phyloP scores from a whole-genome alignment of 1,284 basidiomycete species.

The Polyporus tsugae region DNA sequence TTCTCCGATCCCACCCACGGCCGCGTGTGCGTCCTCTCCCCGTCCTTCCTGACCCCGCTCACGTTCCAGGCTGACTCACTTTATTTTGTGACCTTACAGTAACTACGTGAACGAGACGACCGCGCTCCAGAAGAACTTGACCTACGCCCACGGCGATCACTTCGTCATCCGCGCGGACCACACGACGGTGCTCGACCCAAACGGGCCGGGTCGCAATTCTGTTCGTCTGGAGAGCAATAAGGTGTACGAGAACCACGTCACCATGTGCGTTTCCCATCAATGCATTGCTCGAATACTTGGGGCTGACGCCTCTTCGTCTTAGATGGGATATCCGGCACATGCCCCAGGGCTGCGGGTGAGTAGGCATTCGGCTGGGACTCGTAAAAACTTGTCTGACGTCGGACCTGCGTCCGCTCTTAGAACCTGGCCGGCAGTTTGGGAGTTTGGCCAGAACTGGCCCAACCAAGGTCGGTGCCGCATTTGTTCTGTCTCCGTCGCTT shows the following conservation, averaged over 20 bases:
- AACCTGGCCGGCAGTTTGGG: slow-evolving; percentile 51
- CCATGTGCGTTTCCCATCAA: slow-evolving; percentile 52
- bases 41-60: not conserved
- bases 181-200: slow-evolving; percentile 51
- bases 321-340: slow-evolving; percentile 64
- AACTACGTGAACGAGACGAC: slow-evolving; percentile 44
- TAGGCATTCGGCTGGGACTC: slow-evolving; percentile 17
- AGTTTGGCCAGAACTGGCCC: slow-evolving; percentile 46
- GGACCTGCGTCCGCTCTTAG: slow-evolving; percentile 23
- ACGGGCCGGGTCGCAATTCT: slow-evolving; percentile 65
- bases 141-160: slow-evolving; percentile 34
- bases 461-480: slow-evolving; percentile 32
- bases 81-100: slow-evolving; percentile 28
- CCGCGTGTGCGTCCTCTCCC: slow-evolving; percentile 54
- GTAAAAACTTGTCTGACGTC: not conserved
- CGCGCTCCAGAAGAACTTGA: slow-evolving; percentile 42
- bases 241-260: slow-evolving; percentile 60
- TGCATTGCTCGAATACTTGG: not conserved
- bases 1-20: slow-evolving; percentile 66
- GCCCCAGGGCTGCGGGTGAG: slow-evolving; percentile 74
- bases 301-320: slow-evolving; percentile 2
- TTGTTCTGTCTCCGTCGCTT: not conserved
- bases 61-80: not conserved
- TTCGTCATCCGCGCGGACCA: slow-evolving; percentile 58
- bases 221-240: slow-evolving; percentile 64